These are phyloP conservation scores for Zopfochytrium polystomum DNA, from an alignment of 371 early-diverging fungal genomes.

Conservation along the genomic window DNA sequence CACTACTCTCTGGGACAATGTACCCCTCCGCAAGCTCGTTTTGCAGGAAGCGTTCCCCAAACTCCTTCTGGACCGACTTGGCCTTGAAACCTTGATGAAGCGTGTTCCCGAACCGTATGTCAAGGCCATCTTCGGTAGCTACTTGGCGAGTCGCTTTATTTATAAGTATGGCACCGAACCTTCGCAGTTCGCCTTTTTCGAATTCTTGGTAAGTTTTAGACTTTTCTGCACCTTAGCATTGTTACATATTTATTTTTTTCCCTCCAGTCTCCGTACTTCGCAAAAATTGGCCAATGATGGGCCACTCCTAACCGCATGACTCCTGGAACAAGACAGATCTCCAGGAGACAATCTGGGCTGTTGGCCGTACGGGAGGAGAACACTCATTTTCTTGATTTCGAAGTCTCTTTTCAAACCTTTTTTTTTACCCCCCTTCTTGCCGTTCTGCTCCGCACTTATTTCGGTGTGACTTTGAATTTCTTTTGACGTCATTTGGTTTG, in stretches of 20 bases:
- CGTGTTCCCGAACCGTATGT: slow-evolving; percentile 92
- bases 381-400: no score
- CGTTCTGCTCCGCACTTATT: no score
- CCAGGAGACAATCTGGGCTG: no score
- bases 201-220: slow-evolving; percentile 68
- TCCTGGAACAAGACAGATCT: no score
- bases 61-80: slow-evolving; percentile 80
- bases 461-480: no score
- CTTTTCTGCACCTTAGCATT: no score
- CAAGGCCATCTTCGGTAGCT: slow-evolving; percentile 94
- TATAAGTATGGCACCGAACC: slow-evolving; percentile 94
- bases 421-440: no score
- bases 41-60: slow-evolving; percentile 90
- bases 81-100: slow-evolving; percentile 78
- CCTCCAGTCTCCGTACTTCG: slow-evolving; percentile 46
- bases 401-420: no score
- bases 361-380: no score
- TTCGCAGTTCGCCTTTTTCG: slow-evolving; percentile 97
- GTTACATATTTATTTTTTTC: no score
- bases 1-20: slow-evolving; percentile 92
- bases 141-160: slow-evolving; percentile 88
- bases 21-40: slow-evolving; percentile 73
- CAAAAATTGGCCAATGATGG: slow-evolving; percentile 31
- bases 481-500: no score
- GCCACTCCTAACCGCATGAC: neutral